These are phyloP conservation scores for Pichia manshurica DNA, from an alignment of 805 yeast genomes.

Conservation along the genomic window DNA sequence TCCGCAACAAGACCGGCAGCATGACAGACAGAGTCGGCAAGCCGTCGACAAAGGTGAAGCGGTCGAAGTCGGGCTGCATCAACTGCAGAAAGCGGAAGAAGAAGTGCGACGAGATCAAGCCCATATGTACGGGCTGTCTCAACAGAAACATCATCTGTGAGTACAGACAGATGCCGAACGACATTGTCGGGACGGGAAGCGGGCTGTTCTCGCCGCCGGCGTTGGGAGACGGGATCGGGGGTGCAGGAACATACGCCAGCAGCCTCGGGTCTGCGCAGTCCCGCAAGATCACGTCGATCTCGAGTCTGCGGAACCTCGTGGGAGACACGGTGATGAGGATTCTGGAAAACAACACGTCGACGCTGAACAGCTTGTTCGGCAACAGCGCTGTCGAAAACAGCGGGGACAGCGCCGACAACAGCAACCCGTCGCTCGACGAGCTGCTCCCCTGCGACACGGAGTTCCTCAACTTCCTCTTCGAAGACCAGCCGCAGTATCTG, in stretches of 20 bases:
- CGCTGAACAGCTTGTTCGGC: slow-evolving; percentile 9
- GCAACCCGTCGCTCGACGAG: slow-evolving; percentile 5
- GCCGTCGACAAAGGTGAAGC: slow-evolving; percentile 10
- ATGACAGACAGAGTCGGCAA: no score
- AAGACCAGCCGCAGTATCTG: slow-evolving; percentile 15
- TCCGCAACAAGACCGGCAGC: no score
- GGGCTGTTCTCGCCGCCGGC: no score
- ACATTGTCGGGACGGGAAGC: neutral
- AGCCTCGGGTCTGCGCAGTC: neutral
- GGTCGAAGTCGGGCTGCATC: slow-evolving; percentile 27
- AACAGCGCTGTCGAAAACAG: neutral
- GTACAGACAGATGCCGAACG: slow-evolving; percentile 8
- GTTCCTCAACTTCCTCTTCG: slow-evolving; percentile 10
- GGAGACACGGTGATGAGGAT: slow-evolving; percentile 16
- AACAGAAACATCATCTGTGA: slow-evolving; percentile 19
- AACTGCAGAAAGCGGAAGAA: slow-evolving; percentile 27
- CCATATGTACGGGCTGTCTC: slow-evolving; percentile 27
- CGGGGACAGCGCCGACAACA: neutral
- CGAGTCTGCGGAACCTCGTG: slow-evolving; percentile 11
- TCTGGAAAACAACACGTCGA: slow-evolving; percentile 11
- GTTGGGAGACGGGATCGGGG: no score
- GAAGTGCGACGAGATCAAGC: slow-evolving; percentile 28
- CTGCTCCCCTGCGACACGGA: slow-evolving; percentile 12
- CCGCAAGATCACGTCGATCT: slow-evolving; percentile 7
- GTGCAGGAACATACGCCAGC: no score